Evolutionary conservation across 129 eudicot species (phyloP), one percentile per base, ranked within the genome.

Genomic region (Scalesia atractyloides): DNA sequence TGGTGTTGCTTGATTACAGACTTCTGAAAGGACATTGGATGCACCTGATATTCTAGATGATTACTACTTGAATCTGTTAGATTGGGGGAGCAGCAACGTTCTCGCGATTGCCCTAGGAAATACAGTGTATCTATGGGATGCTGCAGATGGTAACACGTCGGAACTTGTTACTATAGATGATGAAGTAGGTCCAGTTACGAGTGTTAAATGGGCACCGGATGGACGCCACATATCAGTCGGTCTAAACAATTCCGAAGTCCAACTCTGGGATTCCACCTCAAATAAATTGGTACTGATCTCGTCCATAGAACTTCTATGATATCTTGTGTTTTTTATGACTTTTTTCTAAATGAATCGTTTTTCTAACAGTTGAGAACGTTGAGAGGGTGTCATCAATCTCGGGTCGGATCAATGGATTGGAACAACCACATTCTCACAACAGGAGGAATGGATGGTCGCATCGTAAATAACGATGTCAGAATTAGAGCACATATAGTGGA

Each of bases 361-460:
- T 67, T 68, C 26, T 14, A 22, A 76, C 89, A 94, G 97, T 73
- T 94, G 56, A 82, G 98, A 69, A 90, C 92, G 3, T 63, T 93
- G 81, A 85, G 60, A 83, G 98, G 93, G 3, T 81, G 95, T 73
- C 98, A 94, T 69, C 56, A 52, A 22, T 83, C 96, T 11, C 80
- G 97, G 22, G 96, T 94, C 11, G 97, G 98, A 37, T 81, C 98
- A 8, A 20, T 90, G n/a, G 98, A 88, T 41, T 94, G 98, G 97
- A 94, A 90, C 89, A 84, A 73, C 62, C 89, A 90, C 76, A 84
- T 94, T 47, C 74, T 93, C 78, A 90, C 97, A 3, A 87, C 96
- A 1, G 98, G 98, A 67, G 96, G 97, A 54, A 94, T 90, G 97
- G 99, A 94, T 18, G 88, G 93, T n/a, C 86, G 64, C 84, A 90